Evolutionary conservation across 1,139 yeast genomes (phyloP).

Genomic region (Debaryomycetaceae sp.): DNA sequence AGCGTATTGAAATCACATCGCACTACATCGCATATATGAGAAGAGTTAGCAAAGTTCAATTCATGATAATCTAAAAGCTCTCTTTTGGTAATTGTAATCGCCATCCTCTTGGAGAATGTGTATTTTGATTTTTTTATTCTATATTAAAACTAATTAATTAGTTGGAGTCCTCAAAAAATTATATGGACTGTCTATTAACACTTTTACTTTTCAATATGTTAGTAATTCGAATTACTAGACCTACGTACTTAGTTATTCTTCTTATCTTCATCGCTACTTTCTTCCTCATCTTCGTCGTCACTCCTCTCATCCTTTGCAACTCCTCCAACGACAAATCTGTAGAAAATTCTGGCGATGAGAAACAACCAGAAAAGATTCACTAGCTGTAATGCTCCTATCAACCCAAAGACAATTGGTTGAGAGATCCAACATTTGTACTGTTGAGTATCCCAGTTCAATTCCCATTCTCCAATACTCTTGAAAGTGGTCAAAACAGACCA

Average conservation of each 20-base stretch:
- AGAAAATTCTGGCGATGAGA: conserved; percentile 73
- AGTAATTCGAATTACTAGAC: not conserved
- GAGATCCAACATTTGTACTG: conserved; percentile 97
- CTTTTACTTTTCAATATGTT: not conserved
- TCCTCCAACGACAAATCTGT: conserved; percentile 57
- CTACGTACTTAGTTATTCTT: conserved; percentile 18
- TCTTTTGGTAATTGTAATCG: conserved; percentile 5
- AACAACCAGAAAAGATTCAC: conserved; percentile 87
- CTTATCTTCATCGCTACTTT: conserved; percentile 34
- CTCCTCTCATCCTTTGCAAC: conserved; percentile 81
- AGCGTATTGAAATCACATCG: no score
- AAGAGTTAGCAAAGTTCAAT: not conserved
- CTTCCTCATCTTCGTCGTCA: conserved; percentile 72
- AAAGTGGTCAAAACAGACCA: conserved; percentile 90
- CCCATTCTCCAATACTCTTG: conserved; percentile 76
- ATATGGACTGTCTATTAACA: no score
- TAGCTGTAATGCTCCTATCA: conserved; percentile 76
- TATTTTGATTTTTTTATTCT: no score
- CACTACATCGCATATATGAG: not conserved
- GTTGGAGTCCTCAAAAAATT: not conserved
- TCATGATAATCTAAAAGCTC: conserved; percentile 8
- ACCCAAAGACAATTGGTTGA: conserved; percentile 78
- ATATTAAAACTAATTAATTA: not conserved
- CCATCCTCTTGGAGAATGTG: no score
- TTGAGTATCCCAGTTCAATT: conserved; percentile 83